Conservation (phyloP, 225 moss, liverwort and hornwort genomes). For the Thuidium tamariscinum region DNA sequence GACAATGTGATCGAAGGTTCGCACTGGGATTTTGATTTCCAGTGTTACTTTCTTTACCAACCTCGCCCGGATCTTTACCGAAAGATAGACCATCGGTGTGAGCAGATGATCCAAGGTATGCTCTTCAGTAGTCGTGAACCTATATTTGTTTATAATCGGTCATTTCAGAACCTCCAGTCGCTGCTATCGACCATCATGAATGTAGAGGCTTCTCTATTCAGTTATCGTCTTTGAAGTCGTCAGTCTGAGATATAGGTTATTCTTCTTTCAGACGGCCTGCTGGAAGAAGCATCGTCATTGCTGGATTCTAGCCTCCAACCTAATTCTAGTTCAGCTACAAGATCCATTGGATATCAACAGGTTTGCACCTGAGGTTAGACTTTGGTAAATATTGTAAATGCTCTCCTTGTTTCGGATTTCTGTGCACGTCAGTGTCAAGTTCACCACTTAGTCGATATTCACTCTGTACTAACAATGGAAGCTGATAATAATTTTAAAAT, state of each 20-base stretch:
- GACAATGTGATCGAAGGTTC: slow-evolving; percentile 10
- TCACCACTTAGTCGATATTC: neutral
- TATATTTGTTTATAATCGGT: neutral
- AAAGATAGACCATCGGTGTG: slow-evolving; percentile 74
- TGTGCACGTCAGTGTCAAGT: neutral
- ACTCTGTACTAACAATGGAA: neutral
- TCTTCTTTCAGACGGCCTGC: slow-evolving; percentile 46
- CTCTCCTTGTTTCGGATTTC: neutral
- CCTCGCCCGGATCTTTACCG: slow-evolving; percentile 67
- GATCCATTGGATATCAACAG: slow-evolving; percentile 88
- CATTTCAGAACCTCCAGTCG: neutral
- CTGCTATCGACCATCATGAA: neutral
- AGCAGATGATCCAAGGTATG: slow-evolving; percentile 80
- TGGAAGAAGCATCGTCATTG: slow-evolving; percentile 78
- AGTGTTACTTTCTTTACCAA: slow-evolving; percentile 72
- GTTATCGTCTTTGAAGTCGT: neutral
- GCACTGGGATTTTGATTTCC: slow-evolving; percentile 56
- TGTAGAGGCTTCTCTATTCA: neutral
- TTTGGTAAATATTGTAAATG: neutral
- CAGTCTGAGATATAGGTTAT: neutral
- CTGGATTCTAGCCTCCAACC: slow-evolving; percentile 64
- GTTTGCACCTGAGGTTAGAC: slow-evolving; percentile 14
- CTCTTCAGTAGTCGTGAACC: neutral
- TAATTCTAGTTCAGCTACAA: slow-evolving; percentile 64
- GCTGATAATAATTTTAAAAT: neutral